A percentile compares a stretch with the other conserved stretches of the same genome.
These are phyloP conservation scores for Thelephora ganbajun DNA, from an alignment of 768 basidiomycete genomes.

Conservation along the genomic window DNA sequence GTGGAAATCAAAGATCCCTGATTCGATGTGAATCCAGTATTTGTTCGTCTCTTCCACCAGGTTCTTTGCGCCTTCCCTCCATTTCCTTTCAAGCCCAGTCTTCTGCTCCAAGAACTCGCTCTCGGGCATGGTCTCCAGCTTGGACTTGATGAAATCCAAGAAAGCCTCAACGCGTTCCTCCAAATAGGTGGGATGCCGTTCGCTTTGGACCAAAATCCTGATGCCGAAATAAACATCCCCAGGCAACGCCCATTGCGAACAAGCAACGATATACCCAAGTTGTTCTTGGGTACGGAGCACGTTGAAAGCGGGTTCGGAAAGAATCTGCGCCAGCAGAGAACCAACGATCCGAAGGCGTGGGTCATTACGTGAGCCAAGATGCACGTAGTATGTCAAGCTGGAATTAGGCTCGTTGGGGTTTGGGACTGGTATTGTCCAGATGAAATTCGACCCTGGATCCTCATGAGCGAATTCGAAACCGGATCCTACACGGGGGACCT, in stretches of 20 bases:
- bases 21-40: conserved; percentile 60
- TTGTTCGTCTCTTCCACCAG: conserved; percentile 62
- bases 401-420: conserved; percentile 85
- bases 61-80: conserved; percentile 83
- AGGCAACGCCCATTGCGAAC: conserved; percentile 36
- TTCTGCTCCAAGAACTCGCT: conserved; percentile 73
- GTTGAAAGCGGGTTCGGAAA: conserved; percentile 88
- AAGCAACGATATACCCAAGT: conserved; percentile 82
- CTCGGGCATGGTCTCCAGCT: conserved; percentile 52
- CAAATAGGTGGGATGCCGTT: conserved; percentile 63
- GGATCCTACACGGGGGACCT: conserved; percentile 6
- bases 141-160: conserved; percentile 55
- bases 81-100: conserved; percentile 60
- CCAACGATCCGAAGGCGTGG: conserved; percentile 50
- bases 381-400: conserved; percentile 72
- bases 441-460: conserved; percentile 38
- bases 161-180: conserved; percentile 86
- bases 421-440: conserved; percentile 51
- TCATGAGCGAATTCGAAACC: conserved; percentile 1
- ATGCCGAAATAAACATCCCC: conserved; percentile 51
- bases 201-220: conserved; percentile 80
- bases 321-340: conserved; percentile 66
- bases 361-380: conserved; percentile 59
- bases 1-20: conserved; percentile 77
- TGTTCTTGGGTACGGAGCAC: conserved; percentile 88